phyloP scores from a whole-genome alignment of 331 rosid genomes.

The Spiraea crenata region DNA sequence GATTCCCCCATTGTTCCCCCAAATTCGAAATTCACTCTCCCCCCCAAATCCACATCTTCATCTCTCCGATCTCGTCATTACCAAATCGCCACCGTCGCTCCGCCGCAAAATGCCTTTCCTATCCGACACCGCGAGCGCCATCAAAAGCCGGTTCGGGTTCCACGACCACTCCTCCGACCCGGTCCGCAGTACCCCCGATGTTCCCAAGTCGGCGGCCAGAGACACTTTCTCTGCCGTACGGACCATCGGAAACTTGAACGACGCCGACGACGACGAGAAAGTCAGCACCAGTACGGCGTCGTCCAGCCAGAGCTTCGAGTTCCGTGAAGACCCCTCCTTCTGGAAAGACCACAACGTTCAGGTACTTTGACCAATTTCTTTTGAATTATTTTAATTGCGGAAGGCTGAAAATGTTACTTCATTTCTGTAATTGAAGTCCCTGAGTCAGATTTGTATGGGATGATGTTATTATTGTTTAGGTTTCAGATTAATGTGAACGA shows the following conservation, averaged over 20 bases:
- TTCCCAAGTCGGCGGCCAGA: constrained; percentile 53
- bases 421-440: neutral
- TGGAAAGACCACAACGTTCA: constrained; percentile 98
- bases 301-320: constrained; percentile 64
- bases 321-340: constrained; percentile 82
- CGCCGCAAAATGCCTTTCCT: constrained; percentile 62
- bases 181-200: constrained; percentile 61
- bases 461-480: neutral
- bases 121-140: constrained; percentile 81
- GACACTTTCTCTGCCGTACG: constrained; percentile 54
- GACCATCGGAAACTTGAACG: constrained; percentile 46
- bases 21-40: neutral
- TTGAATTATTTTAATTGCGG: neutral
- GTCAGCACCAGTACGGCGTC: constrained; percentile 38
- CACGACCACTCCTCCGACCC: constrained; percentile 62
- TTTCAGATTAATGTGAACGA: neutral
- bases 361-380: constrained; percentile 37
- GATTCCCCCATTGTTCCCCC: neutral
- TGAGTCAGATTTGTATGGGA: neutral
- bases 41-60: neutral
- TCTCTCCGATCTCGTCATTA: neutral
- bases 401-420: neutral
- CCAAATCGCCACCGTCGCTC: neutral
- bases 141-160: constrained; percentile 81
- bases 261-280: constrained; percentile 35